Evolutionary conservation across 2,329 filamentous ascomycete species (phyloP), one percentile per base, ranked within the genome.

Genomic region (Colletotrichum camelliae): DNA sequence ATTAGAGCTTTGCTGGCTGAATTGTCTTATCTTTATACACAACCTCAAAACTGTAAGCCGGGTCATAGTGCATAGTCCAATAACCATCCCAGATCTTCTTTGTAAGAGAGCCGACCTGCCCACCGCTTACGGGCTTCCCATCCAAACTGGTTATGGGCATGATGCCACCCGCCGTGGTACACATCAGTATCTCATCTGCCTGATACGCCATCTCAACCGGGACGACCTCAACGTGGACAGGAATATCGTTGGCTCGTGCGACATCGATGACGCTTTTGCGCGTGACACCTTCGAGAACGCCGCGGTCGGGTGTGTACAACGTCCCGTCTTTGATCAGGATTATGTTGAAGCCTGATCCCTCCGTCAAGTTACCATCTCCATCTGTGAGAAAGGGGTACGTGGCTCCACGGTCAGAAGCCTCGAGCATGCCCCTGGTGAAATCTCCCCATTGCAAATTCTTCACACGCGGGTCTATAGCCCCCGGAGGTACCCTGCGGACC

Each of bases 361-460:
- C 88, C 0, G 89, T 89, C 18, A 90, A 76, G 77, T 89, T 86
- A 9, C 81, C 82, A 64, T 89, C 87, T 1, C 88, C 87, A 76
- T 90, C 88, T 0, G 87, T 89, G 13, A 90, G 78, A 77, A 90
- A 89, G 0, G 88, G 88, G 69, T 89, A 89, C 1, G 76, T 79
- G 0, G 88, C 87, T 0, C 85, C 87, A 1, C 88, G 86, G 75
- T 90, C 88, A 0, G 76, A 67, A 0, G 87, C 88, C 79, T 90
- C 89, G 33, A 87, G 84, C 72, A 89, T 78, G 1, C 82, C 87
- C 0, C 87, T 81, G 1, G 82, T 85, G 2, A 89, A 79, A 79
- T 90, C 88, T 2, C 88, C 87, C 88, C 88, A 89, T 71, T 89
- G 86, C 18, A 88, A 80, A 77, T 89, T 89, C 83, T 90, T 90